Percentiles rank a stretch among this genome's conserved stretches.
Evolutionary conservation across 495 filamentous ascomycete genomes (phyloP).

Genomic region (Friedmanniomyces simplex): DNA sequence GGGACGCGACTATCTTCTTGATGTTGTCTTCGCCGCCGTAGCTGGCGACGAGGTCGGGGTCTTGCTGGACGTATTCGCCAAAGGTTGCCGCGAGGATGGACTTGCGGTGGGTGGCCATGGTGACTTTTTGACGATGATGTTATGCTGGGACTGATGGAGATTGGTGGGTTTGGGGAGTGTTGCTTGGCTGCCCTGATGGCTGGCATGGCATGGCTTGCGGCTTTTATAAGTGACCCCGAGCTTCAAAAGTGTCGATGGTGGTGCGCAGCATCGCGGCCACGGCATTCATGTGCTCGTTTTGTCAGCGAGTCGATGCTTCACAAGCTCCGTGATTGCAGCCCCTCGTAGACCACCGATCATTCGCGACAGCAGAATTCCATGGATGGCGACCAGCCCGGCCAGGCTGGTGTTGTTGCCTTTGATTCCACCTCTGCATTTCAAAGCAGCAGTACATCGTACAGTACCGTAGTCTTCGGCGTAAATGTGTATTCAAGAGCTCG

Average conservation of each 20-base stretch:
- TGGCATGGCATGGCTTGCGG: background rate
- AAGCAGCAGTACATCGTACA: too few species aligned
- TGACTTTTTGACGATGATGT: background rate
- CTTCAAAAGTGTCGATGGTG: too few species aligned
- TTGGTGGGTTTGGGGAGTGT: background rate
- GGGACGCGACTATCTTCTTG: background rate
- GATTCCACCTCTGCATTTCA: background rate
- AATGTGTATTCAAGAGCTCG: background rate
- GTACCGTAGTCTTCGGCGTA: background rate
- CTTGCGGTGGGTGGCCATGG: background rate
- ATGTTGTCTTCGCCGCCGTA: constrained; percentile 1
- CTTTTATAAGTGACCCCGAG: too few species aligned
- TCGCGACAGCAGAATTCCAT: too few species aligned
- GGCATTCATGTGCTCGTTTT: background rate
- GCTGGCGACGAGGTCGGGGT: background rate
- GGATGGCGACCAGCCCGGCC: too few species aligned
- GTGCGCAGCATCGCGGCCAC: background rate
- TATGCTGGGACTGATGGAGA: background rate
- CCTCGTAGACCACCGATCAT: too few species aligned
- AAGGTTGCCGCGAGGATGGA: constrained; percentile 5
- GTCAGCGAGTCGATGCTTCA: background rate
- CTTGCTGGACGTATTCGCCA: background rate
- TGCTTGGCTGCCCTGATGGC: too few species aligned
- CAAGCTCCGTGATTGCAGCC: too few species aligned
- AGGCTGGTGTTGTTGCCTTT: background rate